phyloP scores from a whole-genome alignment of 2,329 filamentous ascomycete genomes.

The Colletotrichum sp. region DNA sequence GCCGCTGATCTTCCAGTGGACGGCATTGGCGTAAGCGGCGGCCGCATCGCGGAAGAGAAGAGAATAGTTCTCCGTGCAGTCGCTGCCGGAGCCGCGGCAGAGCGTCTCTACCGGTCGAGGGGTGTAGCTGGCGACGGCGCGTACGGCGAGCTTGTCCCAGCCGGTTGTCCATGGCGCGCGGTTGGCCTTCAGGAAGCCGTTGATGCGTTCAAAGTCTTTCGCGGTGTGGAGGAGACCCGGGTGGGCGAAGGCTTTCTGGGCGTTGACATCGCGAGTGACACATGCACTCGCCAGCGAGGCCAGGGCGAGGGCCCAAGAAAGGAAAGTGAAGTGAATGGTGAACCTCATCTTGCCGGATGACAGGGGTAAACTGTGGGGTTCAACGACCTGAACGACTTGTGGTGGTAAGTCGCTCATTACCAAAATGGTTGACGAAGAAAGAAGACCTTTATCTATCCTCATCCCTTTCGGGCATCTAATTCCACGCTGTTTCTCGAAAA shows the following conservation, averaged over 20 bases:
- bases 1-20: slow-evolving; percentile 45
- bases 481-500: neutral
- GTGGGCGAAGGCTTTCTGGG: neutral
- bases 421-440: neutral
- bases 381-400: neutral
- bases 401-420: neutral
- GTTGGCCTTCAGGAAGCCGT: slow-evolving; percentile 34
- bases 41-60: slow-evolving; percentile 45
- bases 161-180: slow-evolving; percentile 34
- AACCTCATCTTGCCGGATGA: neutral
- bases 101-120: slow-evolving; percentile 32
- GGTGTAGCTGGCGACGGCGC: slow-evolving; percentile 32
- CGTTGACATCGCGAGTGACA: neutral
- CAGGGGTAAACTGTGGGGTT: neutral
- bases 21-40: slow-evolving; percentile 40
- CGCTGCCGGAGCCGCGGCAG: slow-evolving; percentile 31
- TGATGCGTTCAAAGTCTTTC: slow-evolving; percentile 43
- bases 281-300: neutral
- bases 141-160: slow-evolving; percentile 36
- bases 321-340: neutral
- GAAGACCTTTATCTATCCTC: neutral
- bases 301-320: neutral
- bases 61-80: slow-evolving; percentile 34
- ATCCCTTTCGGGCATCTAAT: neutral
- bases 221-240: slow-evolving; percentile 35